Base-by-base conservation (phyloP, 2,329 filamentous ascomycete species). In the Drechmeria coniospora region DNA sequence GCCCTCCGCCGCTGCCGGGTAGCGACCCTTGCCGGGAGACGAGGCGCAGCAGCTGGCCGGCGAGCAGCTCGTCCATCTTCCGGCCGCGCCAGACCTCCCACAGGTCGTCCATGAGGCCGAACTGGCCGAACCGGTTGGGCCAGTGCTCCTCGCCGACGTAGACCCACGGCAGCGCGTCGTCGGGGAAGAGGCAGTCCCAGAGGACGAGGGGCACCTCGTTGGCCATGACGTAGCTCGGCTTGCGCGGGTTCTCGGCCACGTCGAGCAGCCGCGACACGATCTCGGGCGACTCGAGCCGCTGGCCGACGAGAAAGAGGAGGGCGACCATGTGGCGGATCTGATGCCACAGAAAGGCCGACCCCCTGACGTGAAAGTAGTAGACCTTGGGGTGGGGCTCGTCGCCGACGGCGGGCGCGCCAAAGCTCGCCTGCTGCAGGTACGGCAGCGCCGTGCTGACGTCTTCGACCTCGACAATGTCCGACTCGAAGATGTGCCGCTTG, bases 311-410 rank as follows among this genome's bases (percentile, higher is more conserved):
- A 59, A 98, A 95, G n/a, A 98, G 61, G 6, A 95, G 63, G 11
- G 77, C 72, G n/a, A 92, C 75, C 71, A 98, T 86, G 57, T 87
- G 82, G 15, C 90, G 75, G 40, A 98, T 92, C 57, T 98, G 90
- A 56, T 98, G 90, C 90, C 90, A 98, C 25, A 98, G 58, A 53
- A 98, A 98, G 2, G 86, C 90, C 6, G 79, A 84, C 13, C 90
- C 90, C 40, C 86, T 74, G 22, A 98, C 74, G 32, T 78, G 76
- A 53, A 98, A 92, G 35, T 78, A 76, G 57, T 92, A 95, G 10
- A 94, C 68, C 45, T 82, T 80, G 6, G 74, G 65, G 29, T 53
- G 45, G 5, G 33, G 35, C 0, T 32, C 41, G 6, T 21, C 35
- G 12, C 29, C 21, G 15, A 34, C 19, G 31, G 19, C 36, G 13